Evolutionary conservation across 257 asterid genomes (phyloP).

Genomic region (Schizonepeta tenuifolia): DNA sequence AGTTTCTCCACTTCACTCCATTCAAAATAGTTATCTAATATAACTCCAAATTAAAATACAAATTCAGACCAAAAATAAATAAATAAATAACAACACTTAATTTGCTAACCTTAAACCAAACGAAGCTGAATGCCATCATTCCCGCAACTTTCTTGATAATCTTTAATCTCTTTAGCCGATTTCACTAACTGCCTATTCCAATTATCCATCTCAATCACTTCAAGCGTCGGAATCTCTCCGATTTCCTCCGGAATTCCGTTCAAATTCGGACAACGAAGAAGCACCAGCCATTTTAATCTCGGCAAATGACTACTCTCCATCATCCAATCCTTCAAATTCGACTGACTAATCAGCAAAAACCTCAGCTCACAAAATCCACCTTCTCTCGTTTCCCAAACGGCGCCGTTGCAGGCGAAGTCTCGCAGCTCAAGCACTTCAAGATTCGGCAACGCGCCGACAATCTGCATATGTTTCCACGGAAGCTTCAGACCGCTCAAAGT

Average conservation of each 20-base stretch:
- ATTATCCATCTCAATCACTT: slow-evolving; percentile 11
- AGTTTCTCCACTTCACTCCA: too few species aligned
- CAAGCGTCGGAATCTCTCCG: slow-evolving; percentile 11
- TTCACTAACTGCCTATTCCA: background rate
- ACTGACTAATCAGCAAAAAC: background rate
- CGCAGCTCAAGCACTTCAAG: slow-evolving; percentile 17
- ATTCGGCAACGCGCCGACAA: background rate
- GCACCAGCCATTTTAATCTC: background rate
- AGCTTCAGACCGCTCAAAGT: slow-evolving; percentile 14
- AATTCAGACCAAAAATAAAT: too few species aligned
- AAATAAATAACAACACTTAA: too few species aligned
- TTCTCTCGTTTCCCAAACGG: background rate
- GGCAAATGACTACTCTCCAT: background rate
- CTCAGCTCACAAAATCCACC: slow-evolving; percentile 1
- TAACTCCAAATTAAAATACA: too few species aligned
- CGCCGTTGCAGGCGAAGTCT: slow-evolving; percentile 3
- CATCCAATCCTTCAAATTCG: slow-evolving; percentile 4
- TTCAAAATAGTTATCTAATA: too few species aligned
- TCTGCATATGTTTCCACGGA: background rate
- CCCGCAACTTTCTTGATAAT: background rate
- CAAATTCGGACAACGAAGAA: slow-evolving; percentile 4
- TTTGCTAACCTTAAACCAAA: background rate
- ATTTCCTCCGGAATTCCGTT: background rate
- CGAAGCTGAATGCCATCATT: slow-evolving; percentile 4
- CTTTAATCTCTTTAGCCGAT: slow-evolving; percentile 2